Percentiles rank a stretch among this genome's conserved stretches.
phyloP scores from a whole-genome alignment of 805 yeast species.

The Candida maesae region DNA sequence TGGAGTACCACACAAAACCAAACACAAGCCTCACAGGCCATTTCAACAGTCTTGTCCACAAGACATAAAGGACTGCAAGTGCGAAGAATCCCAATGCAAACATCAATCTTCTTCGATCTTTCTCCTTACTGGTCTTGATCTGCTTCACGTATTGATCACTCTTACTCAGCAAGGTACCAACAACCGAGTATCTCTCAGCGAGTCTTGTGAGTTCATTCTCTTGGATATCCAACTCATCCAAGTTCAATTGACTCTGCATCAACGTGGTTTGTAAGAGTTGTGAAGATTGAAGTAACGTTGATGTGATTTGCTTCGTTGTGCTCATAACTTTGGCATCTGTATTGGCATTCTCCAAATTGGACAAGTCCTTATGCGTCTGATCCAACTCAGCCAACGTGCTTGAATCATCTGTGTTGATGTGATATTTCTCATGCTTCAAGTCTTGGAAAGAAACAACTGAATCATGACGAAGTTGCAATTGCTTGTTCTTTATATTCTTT shows the following conservation, averaged over 20 bases:
- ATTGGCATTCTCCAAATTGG: slow-evolving; percentile 6
- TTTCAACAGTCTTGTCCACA: slow-evolving; percentile 23
- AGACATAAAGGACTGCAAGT: slow-evolving; percentile 18
- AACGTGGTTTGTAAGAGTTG: slow-evolving; percentile 25
- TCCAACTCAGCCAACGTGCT: slow-evolving; percentile 1
- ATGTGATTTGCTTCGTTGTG: slow-evolving; percentile 27
- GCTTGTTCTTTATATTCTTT: slow-evolving; percentile 16
- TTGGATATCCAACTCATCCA: slow-evolving; percentile 26
- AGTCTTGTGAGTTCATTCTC: slow-evolving; percentile 18
- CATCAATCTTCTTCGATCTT: slow-evolving; percentile 24
- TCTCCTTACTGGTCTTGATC: slow-evolving; percentile 22
- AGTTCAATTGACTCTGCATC: slow-evolving; percentile 24
- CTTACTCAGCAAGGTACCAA: slow-evolving; percentile 20
- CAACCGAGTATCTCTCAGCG: slow-evolving; percentile 19
- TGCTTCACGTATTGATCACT: slow-evolving; percentile 25
- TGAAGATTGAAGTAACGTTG: slow-evolving; percentile 22
- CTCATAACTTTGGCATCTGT: slow-evolving; percentile 23
- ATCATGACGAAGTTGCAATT: slow-evolving; percentile 11
- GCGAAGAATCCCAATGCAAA: slow-evolving; percentile 22
- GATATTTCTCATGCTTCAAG: slow-evolving; percentile 8
- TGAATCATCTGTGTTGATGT: not conserved
- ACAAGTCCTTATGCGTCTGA: not conserved
- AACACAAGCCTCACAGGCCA: slow-evolving; percentile 17
- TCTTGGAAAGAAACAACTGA: slow-evolving; percentile 6
- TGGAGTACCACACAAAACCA: slow-evolving; percentile 9